Conservation (phyloP, 495 filamentous ascomycete genomes). For the Barbatosphaeria neglecta region DNA sequence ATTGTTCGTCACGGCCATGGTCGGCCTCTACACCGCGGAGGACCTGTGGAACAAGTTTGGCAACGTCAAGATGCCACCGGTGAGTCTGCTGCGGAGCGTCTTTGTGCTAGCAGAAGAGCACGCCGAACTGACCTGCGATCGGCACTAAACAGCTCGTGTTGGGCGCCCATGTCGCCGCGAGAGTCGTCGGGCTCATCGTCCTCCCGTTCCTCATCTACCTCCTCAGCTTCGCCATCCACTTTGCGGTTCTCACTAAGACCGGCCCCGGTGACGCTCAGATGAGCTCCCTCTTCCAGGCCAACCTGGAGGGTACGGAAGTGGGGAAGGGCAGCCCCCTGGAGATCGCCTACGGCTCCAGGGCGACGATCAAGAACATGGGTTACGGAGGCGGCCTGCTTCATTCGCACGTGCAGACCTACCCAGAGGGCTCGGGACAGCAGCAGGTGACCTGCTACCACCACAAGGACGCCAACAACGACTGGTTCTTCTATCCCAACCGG, state of each 20-base stretch:
- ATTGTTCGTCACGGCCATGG: slow-evolving; percentile 84
- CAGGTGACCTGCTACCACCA: slow-evolving; percentile 99
- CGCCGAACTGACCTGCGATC: not conserved
- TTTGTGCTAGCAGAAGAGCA: not conserved
- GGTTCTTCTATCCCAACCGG: slow-evolving; percentile 96
- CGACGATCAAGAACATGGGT: slow-evolving; percentile 97
- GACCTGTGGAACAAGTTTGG: slow-evolving; percentile 99
- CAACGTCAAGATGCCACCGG: slow-evolving; percentile 78
- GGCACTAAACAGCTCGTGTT: slow-evolving; percentile 45
- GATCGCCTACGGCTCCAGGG: slow-evolving; percentile 75
- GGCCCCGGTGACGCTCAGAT: slow-evolving; percentile 97
- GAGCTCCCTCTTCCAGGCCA: slow-evolving; percentile 98
- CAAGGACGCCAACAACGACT: slow-evolving; percentile 99
- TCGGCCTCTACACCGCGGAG: slow-evolving; percentile 91
- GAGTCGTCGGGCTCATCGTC: slow-evolving; percentile 77
- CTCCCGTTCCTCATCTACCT: slow-evolving; percentile 83
- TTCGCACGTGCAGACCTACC: slow-evolving; percentile 89
- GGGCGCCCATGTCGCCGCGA: slow-evolving; percentile 64
- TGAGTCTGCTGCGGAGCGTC: slow-evolving; percentile 18
- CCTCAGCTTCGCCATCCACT: slow-evolving; percentile 89
- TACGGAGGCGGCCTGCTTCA: slow-evolving; percentile 97
- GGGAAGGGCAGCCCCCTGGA: slow-evolving; percentile 89
- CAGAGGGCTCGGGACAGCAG: slow-evolving; percentile 87
- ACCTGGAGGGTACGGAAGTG: slow-evolving; percentile 84
- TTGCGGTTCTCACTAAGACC: slow-evolving; percentile 83